Evolutionary conservation across 768 basidiomycete species (phyloP).

Genomic region (Termitomyces sp.): DNA sequence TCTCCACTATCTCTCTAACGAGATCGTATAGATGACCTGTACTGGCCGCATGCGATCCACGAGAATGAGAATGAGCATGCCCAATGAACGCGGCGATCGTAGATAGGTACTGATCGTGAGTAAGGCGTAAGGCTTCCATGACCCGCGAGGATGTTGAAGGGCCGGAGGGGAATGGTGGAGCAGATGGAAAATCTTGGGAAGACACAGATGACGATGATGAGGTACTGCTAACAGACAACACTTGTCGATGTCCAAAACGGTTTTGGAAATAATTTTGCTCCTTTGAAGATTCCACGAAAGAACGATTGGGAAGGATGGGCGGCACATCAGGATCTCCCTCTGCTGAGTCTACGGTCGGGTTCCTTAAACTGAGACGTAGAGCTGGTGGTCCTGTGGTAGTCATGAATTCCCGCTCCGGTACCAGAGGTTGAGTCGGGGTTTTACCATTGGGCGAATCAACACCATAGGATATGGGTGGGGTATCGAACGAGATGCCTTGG

Average conservation of each 20-base stretch:
- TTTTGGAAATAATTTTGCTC: slow-evolving; percentile 25
- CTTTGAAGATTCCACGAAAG: slow-evolving; percentile 9
- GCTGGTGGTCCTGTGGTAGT: slow-evolving; percentile 28
- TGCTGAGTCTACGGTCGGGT: slow-evolving; percentile 17
- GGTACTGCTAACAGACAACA: slow-evolving; percentile 63
- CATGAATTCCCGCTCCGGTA: slow-evolving; percentile 20
- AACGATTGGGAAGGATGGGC: slow-evolving; percentile 32
- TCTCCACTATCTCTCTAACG: slow-evolving; percentile 91
- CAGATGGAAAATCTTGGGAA: slow-evolving; percentile 54
- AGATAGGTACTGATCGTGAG: slow-evolving; percentile 88
- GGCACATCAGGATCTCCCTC: slow-evolving; percentile 36
- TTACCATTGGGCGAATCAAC: slow-evolving; percentile 26
- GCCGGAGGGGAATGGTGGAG: slow-evolving; percentile 67
- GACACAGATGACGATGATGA: slow-evolving; percentile 68
- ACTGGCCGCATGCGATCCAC: slow-evolving; percentile 86
- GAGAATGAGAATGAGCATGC: slow-evolving; percentile 91
- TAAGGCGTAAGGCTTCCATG: slow-evolving; percentile 72
- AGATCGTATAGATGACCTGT: slow-evolving; percentile 94
- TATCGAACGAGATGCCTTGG: slow-evolving; percentile 28
- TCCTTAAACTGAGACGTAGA: slow-evolving; percentile 44
- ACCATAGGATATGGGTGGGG: slow-evolving; percentile 23
- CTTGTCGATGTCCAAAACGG: slow-evolving; percentile 40
- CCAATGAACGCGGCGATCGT: slow-evolving; percentile 98
- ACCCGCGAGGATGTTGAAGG: slow-evolving; percentile 67
- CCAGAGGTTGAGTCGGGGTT: slow-evolving; percentile 33